A percentile compares a stretch with the other conserved stretches of the same genome.
phyloP scores from a whole-genome alignment of 1,139 yeast species.

The Yamadazyma dendronema region DNA sequence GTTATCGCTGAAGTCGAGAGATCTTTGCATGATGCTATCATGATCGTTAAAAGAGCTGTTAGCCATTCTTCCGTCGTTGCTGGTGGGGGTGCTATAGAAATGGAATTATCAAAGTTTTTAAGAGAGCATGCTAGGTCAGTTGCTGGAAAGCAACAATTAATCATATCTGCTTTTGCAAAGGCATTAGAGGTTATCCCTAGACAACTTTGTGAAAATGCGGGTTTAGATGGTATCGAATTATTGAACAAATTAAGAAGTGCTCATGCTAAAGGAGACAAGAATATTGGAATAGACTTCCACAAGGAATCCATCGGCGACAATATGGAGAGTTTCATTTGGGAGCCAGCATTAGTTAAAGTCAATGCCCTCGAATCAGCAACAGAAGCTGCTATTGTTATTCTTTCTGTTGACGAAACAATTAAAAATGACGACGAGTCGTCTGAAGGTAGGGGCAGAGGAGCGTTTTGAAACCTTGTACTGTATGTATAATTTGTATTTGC shows the following conservation, averaged over 20 bases:
- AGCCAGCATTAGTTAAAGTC: slow-evolving; percentile 89
- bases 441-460: slow-evolving; percentile 67
- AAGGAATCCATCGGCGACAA: slow-evolving; percentile 82
- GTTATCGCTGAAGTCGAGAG: slow-evolving; percentile 98
- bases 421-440: slow-evolving; percentile 66
- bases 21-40: slow-evolving; percentile 95
- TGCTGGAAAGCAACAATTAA: slow-evolving; percentile 93
- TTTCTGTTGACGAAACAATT: slow-evolving; percentile 94
- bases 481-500: neutral
- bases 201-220: slow-evolving; percentile 96
- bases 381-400: slow-evolving; percentile 92
- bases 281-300: slow-evolving; percentile 92
- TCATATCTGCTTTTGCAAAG: slow-evolving; percentile 88
- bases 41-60: slow-evolving; percentile 95
- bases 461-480: slow-evolving; percentile 19
- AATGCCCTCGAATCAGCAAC: slow-evolving; percentile 95
- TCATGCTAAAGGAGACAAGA: slow-evolving; percentile 88
- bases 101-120: slow-evolving; percentile 84
- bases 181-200: slow-evolving; percentile 96
- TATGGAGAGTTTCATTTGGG: slow-evolving; percentile 91
- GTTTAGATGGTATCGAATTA: slow-evolving; percentile 92
- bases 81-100: slow-evolving; percentile 99
- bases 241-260: slow-evolving; percentile 88
- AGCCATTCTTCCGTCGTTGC: slow-evolving; percentile 87
- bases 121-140: slow-evolving; percentile 85